Evolutionary conservation across 2,329 filamentous ascomycete species (phyloP).

Genomic region (Ophiostoma himal-ulmi): DNA sequence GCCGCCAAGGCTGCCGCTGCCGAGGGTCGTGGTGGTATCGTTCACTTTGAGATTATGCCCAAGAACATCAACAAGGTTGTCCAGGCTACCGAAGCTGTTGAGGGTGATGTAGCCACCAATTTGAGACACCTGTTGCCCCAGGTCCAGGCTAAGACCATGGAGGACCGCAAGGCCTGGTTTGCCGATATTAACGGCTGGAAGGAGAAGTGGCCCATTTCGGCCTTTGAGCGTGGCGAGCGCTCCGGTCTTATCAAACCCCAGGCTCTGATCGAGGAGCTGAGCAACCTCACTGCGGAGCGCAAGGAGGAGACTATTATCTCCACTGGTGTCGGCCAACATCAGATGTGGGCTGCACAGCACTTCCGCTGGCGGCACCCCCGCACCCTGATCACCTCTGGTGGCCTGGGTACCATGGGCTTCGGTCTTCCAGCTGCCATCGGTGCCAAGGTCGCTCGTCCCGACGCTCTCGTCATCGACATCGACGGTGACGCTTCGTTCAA

Average conservation of each 20-base stretch:
- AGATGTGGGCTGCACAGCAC: conserved; percentile 98
- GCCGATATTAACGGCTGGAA: conserved; percentile 88
- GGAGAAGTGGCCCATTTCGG: conserved; percentile 73
- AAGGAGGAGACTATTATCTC: conserved; percentile 83
- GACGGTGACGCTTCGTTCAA: conserved; percentile 98
- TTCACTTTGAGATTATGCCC: conserved; percentile 97
- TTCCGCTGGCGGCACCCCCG: conserved; percentile 90
- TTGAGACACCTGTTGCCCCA: conserved; percentile 68
- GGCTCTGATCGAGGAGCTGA: conserved; percentile 83
- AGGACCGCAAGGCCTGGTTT: conserved; percentile 78
- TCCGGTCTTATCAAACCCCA: conserved; percentile 89
- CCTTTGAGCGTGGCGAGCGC: conserved; percentile 72
- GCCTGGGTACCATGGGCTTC: conserved; percentile 92
- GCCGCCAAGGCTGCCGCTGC: conserved; percentile 76
- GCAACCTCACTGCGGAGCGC: conserved; percentile 69
- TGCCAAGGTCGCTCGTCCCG: conserved; percentile 72
- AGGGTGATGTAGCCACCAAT: conserved; percentile 83
- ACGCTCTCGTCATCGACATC: conserved; percentile 87
- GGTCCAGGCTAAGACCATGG: conserved; percentile 56
- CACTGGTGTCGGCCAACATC: conserved; percentile 94
- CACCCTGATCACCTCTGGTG: conserved; percentile 93
- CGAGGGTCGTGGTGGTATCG: conserved; percentile 84
- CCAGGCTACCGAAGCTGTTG: conserved; percentile 89
- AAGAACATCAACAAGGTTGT: conserved; percentile 99
- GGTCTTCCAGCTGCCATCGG: conserved; percentile 93